These are phyloP conservation scores for Neoconidiobolus thromboides DNA, from an alignment of 371 early-diverging fungal genomes.

Conservation along the genomic window DNA sequence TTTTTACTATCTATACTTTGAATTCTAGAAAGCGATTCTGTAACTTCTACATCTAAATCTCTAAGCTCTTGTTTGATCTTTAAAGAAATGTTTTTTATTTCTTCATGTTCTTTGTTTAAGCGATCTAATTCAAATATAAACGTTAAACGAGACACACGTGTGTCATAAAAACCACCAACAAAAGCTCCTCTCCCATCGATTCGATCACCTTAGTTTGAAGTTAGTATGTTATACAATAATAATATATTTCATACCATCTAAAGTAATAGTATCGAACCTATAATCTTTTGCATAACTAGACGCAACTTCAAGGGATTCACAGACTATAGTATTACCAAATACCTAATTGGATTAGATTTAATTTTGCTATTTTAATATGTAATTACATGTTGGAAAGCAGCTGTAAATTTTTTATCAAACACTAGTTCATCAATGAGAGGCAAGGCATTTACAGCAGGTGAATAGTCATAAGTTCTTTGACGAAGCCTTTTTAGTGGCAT, in stretches of 20 bases:
- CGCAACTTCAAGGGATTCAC: constrained; percentile 70
- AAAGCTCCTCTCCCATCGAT: constrained; percentile 87
- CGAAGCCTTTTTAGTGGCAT: constrained; percentile 87
- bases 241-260: constrained; percentile 41
- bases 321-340: constrained; percentile 80
- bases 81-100: constrained; percentile 22
- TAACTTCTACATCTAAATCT: constrained; percentile 51
- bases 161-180: constrained; percentile 79
- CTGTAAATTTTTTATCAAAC: constrained; percentile 40
- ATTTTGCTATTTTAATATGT: constrained; percentile 42
- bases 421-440: constrained; percentile 57
- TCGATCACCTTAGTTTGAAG: constrained; percentile 55
- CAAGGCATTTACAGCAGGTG: constrained; percentile 54
- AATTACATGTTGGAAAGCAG: constrained; percentile 77
- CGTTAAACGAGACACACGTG: constrained; percentile 52
- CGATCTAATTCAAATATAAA: constrained; percentile 28
- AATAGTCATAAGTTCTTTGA: constrained; percentile 33
- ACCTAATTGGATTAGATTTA: constrained; percentile 63
- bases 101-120: constrained; percentile 19
- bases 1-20: constrained; percentile 25
- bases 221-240: not conserved
- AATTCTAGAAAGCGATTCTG: constrained; percentile 22
- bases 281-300: constrained; percentile 53
- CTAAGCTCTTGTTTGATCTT: constrained; percentile 25
- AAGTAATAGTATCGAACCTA: constrained; percentile 65